Percentiles rank a stretch among this genome's conserved stretches.
Conservation (phyloP, 23 red algal genomes). For the Gracilaria vermiculophylla region DNA sequence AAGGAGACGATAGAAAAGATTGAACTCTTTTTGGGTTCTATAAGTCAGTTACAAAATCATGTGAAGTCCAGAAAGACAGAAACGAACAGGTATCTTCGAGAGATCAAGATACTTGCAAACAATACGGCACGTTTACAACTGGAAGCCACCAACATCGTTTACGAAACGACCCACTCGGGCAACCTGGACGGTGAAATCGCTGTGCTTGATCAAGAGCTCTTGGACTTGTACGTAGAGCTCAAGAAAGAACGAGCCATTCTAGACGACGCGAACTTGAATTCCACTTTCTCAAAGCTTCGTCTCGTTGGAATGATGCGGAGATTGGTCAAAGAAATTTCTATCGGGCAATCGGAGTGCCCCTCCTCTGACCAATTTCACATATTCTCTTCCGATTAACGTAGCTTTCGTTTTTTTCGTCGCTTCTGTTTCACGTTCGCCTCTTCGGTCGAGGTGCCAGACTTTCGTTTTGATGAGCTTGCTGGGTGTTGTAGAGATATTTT, state of each 20-base stretch:
- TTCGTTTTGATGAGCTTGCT: background rate
- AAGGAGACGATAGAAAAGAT: conserved; percentile 36
- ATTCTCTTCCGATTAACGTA: background rate
- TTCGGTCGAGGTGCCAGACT: background rate
- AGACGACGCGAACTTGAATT: background rate
- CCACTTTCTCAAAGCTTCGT: conserved; percentile 40
- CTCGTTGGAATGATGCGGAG: conserved; percentile 44
- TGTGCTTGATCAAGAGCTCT: conserved; percentile 46
- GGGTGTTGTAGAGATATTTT: background rate
- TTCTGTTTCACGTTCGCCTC: background rate
- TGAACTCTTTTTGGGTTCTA: conserved; percentile 11
- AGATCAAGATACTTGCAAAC: conserved; percentile 43
- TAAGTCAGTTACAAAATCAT: conserved; percentile 27
- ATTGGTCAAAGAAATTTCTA: conserved; percentile 43
- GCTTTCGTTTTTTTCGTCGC: conserved; percentile 2
- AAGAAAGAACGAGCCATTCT: conserved; percentile 10
- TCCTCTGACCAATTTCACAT: background rate
- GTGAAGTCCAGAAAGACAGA: conserved; percentile 32
- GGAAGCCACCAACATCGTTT: conserved; percentile 37
- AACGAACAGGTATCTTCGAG: conserved; percentile 51
- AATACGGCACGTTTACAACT: conserved; percentile 11
- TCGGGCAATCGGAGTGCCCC: conserved; percentile 4
- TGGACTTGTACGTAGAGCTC: conserved; percentile 25
- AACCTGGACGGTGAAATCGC: conserved; percentile 15
- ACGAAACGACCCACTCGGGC: conserved; percentile 44